Evolutionary conservation across 1,284 basidiomycete genomes (phyloP).

Genomic region (Cutaneotrichosporon cavernicola): DNA sequence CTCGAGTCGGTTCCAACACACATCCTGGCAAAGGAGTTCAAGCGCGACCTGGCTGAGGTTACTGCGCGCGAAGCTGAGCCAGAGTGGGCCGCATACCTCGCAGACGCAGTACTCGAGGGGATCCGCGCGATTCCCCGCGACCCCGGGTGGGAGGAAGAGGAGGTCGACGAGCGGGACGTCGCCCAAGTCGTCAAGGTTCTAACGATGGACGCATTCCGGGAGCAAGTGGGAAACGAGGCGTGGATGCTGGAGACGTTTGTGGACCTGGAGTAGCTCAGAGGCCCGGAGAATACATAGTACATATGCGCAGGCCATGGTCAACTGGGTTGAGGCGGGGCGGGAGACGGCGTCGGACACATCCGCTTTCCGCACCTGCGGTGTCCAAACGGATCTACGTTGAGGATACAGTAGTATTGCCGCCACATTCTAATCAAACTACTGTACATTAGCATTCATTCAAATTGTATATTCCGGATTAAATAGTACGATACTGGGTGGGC

Average conservation of each 20-base stretch:
- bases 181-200: not conserved
- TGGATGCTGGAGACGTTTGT: not conserved
- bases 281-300: not conserved
- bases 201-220: not conserved
- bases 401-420: not conserved
- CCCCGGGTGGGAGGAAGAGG: not conserved
- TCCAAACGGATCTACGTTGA: not conserved
- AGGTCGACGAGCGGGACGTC: too few species aligned
- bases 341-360: not conserved
- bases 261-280: not conserved
- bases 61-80: not conserved
- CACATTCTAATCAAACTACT: too few species aligned
- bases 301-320: not conserved
- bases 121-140: not conserved
- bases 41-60: not conserved
- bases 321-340: not conserved
- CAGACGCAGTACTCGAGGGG: not conserved
- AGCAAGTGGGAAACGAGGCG: not conserved
- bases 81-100: too few species aligned
- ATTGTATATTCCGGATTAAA: not conserved
- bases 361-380: not conserved
- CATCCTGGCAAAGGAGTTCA: not conserved
- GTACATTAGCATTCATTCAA: not conserved
- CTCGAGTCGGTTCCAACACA: not conserved
- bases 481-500: too few species aligned